Percentiles rank a stretch among this genome's conserved stretches.
Conservation (phyloP, 2,329 filamentous ascomycete genomes). For the Paramyrothecium roridum region DNA sequence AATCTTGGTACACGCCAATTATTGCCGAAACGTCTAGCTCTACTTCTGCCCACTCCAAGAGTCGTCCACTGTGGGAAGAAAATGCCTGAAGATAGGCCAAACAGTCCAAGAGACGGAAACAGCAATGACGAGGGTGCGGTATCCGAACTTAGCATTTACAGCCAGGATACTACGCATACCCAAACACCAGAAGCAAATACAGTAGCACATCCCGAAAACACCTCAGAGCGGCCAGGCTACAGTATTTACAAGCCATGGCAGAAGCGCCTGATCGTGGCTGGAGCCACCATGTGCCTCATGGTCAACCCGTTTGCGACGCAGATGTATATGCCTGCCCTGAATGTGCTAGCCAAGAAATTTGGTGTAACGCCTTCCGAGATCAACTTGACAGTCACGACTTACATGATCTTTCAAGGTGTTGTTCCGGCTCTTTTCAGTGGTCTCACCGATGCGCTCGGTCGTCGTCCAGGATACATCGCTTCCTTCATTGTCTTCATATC, state of each 20-base stretch:
- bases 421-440: conserved; percentile 49
- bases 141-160: too few relatives aligned
- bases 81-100: too few relatives aligned
- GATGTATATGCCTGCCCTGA: conserved; percentile 44
- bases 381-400: conserved; percentile 43
- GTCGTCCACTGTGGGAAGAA: too few relatives aligned
- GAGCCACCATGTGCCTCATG: not conserved
- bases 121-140: too few relatives aligned
- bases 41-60: too few relatives aligned
- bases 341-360: conserved; percentile 39
- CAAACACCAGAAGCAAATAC: not conserved
- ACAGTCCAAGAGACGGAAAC: too few relatives aligned
- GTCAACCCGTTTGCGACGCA: not conserved
- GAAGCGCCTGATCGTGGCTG: conserved; percentile 1
- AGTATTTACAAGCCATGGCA: conserved; percentile 1
- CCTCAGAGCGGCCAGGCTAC: not conserved
- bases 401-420: conserved; percentile 52
- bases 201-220: not conserved
- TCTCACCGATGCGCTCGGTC: conserved; percentile 42
- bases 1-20: too few relatives aligned
- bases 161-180: too few relatives aligned
- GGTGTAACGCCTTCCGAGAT: conserved; percentile 33
- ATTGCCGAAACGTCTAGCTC: too few relatives aligned
- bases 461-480: conserved; percentile 40
- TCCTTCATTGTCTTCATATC: conserved; percentile 44